Base-by-base conservation (phyloP, 2,329 filamentous ascomycete genomes). In the Fusarium mundagurra region DNA sequence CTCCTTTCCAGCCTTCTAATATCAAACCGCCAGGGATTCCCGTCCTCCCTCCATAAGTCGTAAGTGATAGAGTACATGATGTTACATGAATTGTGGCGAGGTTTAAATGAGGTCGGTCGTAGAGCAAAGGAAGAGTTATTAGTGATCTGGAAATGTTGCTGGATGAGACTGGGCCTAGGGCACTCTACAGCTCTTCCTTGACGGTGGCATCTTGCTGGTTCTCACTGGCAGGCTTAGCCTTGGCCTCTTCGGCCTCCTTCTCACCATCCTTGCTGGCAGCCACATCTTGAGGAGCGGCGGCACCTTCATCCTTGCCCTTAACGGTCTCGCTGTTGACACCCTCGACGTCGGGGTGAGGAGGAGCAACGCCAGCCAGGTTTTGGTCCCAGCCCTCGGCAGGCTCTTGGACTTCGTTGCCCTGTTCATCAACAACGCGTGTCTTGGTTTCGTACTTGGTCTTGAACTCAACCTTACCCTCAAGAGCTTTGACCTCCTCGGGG, bases 401-500 rank as follows among this genome's bases (percentile, higher is more conserved):
- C 39, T 82, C 77, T 17, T 82, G 81, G n/a, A 98, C 84, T 80
- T 97, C 93, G 75, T 95, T 94, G 68, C 95, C 96, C 48, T 91
- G 82, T 60, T 89, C 90, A 82, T 98, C 94, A 45, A 98, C 87
- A 64, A 98, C 84, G 66, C 94, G 92, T 14, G 95, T 98, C 74
- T 93, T 90, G n/a, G 96, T 98, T 87, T 98, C 96, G 81, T 98
- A 98, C 76, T 92, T 93, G 18, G 96, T 98, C 85, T 97, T 92
- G 85, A 99, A 98, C 79, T 94, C 94, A 68, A 98, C 95, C 84
- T 98, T 97, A 79, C 96, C 96, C 82, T 96, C 90, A 38, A 99
- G 90, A 27, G 89, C 90, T 79, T 93, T 90, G 67, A 99, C 95
- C 81, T 98, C 90, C 79, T 95, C 93, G 62, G 93, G 91, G 79